Evolutionary conservation across 805 yeast genomes (phyloP), one percentile per base, ranked within the genome.

Genomic region (Wickerhamomyces bisporus): DNA sequence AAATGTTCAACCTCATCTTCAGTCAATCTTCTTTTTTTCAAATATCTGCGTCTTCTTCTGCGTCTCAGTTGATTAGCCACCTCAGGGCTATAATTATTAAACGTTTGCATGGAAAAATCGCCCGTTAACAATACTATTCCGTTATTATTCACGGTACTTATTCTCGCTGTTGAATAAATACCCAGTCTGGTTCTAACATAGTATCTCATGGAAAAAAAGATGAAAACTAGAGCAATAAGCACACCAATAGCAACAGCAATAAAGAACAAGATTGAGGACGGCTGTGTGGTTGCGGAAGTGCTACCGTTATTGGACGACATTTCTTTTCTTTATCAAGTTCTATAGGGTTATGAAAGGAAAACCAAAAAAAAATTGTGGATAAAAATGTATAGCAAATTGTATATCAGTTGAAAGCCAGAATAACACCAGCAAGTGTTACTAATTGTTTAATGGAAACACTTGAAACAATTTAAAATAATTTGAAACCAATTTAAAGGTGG

Each of bases 211-310:
- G 85, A 75, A 65, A 80, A 78, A 58, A 77, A 77, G 8, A 77
- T 45, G 48, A 80, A 77, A 20, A 77, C 53, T 0, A 66, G 16
- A 5, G 84, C 83, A 28, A 79, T 77, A 17, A 71, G 51, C 11
- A 77, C 71, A 4, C 85, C 86, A 12, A 78, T 74, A 1, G 80
- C 73, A 26, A 80, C 64, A 1, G 86, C 84, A 11, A 80, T 59
- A 57, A 78, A 77, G 57, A 80, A 80, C 23, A 80, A 60, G 26
- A 78, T 77, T 1, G 83, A 77, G 1, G 84, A 75, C 1, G 85
- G 84, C 26, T 73, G 58, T 3, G 45, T 25, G n/a, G 50, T 33
- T 4, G 32, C 18, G 18, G 32, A 17, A 16, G 6, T 15, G 7
- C 13, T 11, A 13, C 11, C 11, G 8, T 12, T 9, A 20, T 13